These are phyloP conservation scores for Sporobolus alterniflorus DNA, from an alignment of 202 grass and related monocot species.

Conservation along the genomic window DNA sequence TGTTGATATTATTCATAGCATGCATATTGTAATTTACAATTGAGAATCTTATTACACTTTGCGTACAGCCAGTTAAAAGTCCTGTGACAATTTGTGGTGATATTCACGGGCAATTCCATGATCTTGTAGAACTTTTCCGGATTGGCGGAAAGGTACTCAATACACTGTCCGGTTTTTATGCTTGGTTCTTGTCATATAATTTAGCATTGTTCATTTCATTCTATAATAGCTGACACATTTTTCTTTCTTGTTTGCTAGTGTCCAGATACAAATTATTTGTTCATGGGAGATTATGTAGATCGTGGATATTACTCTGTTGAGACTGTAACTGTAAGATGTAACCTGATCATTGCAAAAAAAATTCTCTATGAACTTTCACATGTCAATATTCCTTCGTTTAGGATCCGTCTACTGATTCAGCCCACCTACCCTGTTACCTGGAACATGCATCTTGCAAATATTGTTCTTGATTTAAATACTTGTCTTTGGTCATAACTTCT, in stretches of 20 bases:
- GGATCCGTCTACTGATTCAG: too few relatives aligned
- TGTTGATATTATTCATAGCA: background rate
- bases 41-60: slow-evolving; percentile 1
- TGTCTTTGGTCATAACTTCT: too few relatives aligned
- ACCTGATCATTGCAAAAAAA: background rate
- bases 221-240: background rate
- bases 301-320: slow-evolving; percentile 94
- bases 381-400: too few relatives aligned
- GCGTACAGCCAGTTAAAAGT: slow-evolving; percentile 88
- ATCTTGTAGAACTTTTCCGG: slow-evolving; percentile 82
- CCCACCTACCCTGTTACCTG: too few relatives aligned
- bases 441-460: too few relatives aligned
- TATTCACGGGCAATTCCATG: slow-evolving; percentile 91
- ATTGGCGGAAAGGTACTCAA: slow-evolving; percentile 96
- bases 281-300: slow-evolving; percentile 94
- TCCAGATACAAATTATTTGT: slow-evolving; percentile 92
- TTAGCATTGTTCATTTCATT: too few relatives aligned
- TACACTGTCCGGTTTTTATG: too few relatives aligned
- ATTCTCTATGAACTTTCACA: too few relatives aligned
- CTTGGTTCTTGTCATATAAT: too few relatives aligned
- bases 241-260: slow-evolving; percentile 47
- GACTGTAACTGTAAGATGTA: slow-evolving; percentile 80
- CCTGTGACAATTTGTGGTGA: slow-evolving; percentile 92
- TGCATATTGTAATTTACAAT: background rate
- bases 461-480: too few relatives aligned